Evolutionary conservation across 768 basidiomycete species (phyloP), one percentile per base, ranked within the genome.

Genomic region (Cystofilobasidium capitatum): DNA sequence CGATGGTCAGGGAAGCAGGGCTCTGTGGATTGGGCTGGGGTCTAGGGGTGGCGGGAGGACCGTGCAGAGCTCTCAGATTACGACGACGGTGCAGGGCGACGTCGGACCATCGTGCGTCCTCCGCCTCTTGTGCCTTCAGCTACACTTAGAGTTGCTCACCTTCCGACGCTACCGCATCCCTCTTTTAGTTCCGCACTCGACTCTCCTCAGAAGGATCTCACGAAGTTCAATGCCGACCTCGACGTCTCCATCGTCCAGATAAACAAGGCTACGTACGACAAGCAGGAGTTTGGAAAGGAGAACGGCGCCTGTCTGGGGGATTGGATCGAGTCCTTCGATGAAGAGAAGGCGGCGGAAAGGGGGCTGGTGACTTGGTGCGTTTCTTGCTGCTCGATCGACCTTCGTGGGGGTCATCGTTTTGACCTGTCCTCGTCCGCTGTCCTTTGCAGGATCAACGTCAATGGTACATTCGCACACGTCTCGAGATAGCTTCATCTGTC

Each of bases 371-470:
- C 58, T 17, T 59, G 58, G 58, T 59, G 37, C 35, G 58, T n/a
- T n/a, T 39, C 58, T 7, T 22, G 37, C 4, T 37, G 22, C 8
- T 6, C 17, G 22, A 5, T 8, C 2, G 20, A 8, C n/a, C 58
- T 10, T 6, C 24, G 20, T 9, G 6, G 24, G 26, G 9, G 3
- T 29, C 57, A 22, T n/a, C 1, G 35, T 37, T 58, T 6, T 22
- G 8, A 16, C n/a, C 7, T 22, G 3, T 9, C 9, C 14, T 9
- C 7, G 16, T n/a, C 26, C 3, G 8, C 0, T 24, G n/a, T n/a
- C n/a, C n/a, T n/a, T n/a, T n/a, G n/a, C 58, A 59, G 58, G 58
- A 42, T 59, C 37, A 59, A 59, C 39, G 39, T 59, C 1, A 59
- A 59, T 3, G 58, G 58, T 42, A 20, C n/a, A n/a, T n/a, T n/a